Evolutionary conservation across 2,329 filamentous ascomycete species (phyloP), one percentile per base, ranked within the genome.

Genomic region (Colletotrichum sidae): DNA sequence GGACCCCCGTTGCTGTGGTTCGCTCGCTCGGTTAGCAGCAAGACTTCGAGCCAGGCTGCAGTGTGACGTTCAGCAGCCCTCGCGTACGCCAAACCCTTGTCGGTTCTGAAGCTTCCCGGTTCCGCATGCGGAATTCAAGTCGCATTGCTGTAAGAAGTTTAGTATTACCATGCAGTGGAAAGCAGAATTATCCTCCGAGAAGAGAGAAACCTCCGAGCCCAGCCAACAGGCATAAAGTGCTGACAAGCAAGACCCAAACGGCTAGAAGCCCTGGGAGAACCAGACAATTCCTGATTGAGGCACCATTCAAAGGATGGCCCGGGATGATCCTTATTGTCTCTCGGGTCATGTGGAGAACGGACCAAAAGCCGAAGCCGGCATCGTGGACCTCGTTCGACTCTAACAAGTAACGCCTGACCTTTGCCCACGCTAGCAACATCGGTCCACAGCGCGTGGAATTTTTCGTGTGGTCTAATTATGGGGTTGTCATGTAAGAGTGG

Each of bases 391-490:
- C 52, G 41, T 52, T 42, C 42, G 58, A 56, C 46, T 55, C 34
- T 6, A 51, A n/a, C n/a, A n/a, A n/a, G n/a, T n/a, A n/a, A 34
- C n/a, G 38, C 17, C 57, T 37, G 52, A 45, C 51, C 39, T 9
- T 56, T 38, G 2, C 25, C 35, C 10, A 45, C 58, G 47, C 63
- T 66, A 66, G 62, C 38, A 39, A 38, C 52, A 4, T 34, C 2
- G 58, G 46, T 66, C 58, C 63, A 63, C 58, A 49, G 53, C 33
- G 52, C 25, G 41, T 37, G 46, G 37, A 57, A 44, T 53, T 53
- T n/a, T 8, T 34, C 35, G 35, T 33, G 12, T 17, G 7, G 42
- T 33, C 35, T 50, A 15, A 15, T 15, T 15, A 39, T 55, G 57
- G 34, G 13, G 44, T 25, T 47, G 44, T 34, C 9, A 6, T 37